phyloP scores from a whole-genome alignment of 2,329 filamentous ascomycete species.

The Colletotrichum sp. region DNA sequence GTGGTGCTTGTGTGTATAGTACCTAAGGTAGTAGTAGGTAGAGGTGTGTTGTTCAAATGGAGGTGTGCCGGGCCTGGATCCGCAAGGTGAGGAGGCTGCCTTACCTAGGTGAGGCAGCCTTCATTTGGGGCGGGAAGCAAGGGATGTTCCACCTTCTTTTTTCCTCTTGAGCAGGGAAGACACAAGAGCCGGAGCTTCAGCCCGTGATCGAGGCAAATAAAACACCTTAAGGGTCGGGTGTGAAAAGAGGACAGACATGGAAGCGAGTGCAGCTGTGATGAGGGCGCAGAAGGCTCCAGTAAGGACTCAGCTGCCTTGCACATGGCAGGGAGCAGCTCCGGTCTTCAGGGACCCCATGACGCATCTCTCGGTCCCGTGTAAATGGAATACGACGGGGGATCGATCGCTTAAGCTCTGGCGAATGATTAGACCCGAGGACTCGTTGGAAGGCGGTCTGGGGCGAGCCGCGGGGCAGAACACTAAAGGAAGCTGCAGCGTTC shows the following conservation, averaged over 20 bases:
- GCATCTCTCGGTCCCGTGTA: slow-evolving; percentile 10
- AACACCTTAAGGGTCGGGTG: background rate
- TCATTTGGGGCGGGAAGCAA: background rate
- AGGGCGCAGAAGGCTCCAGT: background rate
- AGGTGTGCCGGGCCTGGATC: background rate
- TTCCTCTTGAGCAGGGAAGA: background rate
- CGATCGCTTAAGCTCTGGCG: background rate
- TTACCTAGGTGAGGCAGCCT: background rate
- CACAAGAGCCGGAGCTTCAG: background rate
- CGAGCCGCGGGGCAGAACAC: background rate
- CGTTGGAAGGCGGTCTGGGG: background rate
- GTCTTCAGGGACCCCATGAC: slow-evolving; percentile 12
- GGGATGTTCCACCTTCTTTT: background rate
- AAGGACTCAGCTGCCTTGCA: background rate
- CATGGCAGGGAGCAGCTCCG: background rate
- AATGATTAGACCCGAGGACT: background rate
- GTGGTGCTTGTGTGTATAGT: background rate
- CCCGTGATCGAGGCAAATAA: background rate
- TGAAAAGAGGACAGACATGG: background rate
- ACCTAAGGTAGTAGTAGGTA: background rate
- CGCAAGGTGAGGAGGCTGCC: background rate
- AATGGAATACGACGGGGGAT: background rate
- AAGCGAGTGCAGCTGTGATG: background rate
- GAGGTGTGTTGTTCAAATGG: background rate
- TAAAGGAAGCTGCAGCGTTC: background rate